Evolutionary conservation across 805 yeast species (phyloP).

Genomic region (Metschnikowia lachancei): DNA sequence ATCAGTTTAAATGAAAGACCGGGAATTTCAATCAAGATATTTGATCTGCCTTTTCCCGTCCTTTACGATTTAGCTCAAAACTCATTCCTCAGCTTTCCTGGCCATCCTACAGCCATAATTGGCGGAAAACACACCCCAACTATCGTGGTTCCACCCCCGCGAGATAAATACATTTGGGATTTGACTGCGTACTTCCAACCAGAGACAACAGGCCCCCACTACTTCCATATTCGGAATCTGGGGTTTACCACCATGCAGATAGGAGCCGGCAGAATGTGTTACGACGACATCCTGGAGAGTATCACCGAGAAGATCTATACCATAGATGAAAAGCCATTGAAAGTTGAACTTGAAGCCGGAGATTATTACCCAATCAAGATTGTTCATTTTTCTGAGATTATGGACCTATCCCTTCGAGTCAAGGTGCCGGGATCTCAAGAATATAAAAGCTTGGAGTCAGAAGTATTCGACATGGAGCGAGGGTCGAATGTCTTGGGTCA

Average conservation of each 20-base stretch:
- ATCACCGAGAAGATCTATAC: constrained; percentile 1
- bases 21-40: neutral
- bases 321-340: neutral
- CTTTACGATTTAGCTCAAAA: constrained; percentile 4
- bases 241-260: neutral
- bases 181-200: constrained; percentile 1
- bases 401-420: neutral
- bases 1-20: neutral
- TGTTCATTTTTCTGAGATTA: neutral
- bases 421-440: neutral
- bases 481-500: neutral
- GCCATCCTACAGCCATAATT: neutral
- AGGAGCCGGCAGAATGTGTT: constrained; percentile 5
- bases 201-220: neutral
- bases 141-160: constrained; percentile 1
- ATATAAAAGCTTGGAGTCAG: neutral
- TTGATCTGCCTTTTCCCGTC: neutral
- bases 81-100: constrained; percentile 3
- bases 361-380: neutral
- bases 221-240: neutral
- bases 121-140: neutral
- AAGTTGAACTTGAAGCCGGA: constrained; percentile 1
- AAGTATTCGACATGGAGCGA: neutral
- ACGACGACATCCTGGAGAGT: constrained; percentile 3
- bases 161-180: constrained; percentile 3